These are phyloP conservation scores for Globisporangium middletonii DNA, from an alignment of 352 stramenopile species.

Conservation along the genomic window DNA sequence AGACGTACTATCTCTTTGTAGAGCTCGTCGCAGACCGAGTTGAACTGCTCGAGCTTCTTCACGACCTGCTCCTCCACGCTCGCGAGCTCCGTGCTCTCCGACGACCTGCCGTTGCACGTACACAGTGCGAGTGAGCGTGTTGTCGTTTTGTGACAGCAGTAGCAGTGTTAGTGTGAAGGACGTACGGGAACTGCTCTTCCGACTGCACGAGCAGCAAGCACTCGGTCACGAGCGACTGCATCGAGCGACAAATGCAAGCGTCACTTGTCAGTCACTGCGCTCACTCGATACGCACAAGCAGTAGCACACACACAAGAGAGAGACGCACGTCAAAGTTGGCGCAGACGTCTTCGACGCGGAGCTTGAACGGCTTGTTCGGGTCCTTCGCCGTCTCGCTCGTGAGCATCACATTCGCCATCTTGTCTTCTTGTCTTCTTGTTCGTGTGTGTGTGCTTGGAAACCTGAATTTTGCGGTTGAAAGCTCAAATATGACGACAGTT, in stretches of 20 bases:
- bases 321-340: slow-evolving; percentile 69
- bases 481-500: too few relatives aligned
- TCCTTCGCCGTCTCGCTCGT: slow-evolving; percentile 85
- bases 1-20: slow-evolving; percentile 83
- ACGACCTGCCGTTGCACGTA: slow-evolving; percentile 10
- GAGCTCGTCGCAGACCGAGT: slow-evolving; percentile 83
- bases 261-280: neutral
- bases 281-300: neutral
- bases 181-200: slow-evolving; percentile 65
- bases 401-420: slow-evolving; percentile 86
- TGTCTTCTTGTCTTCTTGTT: neutral
- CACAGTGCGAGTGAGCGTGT: neutral
- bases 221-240: slow-evolving; percentile 64
- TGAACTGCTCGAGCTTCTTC: slow-evolving; percentile 86
- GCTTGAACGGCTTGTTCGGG: slow-evolving; percentile 84
- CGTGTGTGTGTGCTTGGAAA: neutral
- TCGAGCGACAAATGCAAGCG: neutral
- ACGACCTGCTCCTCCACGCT: slow-evolving; percentile 69
- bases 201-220: slow-evolving; percentile 72
- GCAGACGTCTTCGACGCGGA: slow-evolving; percentile 81
- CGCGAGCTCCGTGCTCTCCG: slow-evolving; percentile 26
- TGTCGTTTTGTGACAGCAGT: neutral
- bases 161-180: neutral
- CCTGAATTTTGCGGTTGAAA: neutral
- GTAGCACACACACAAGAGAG: neutral